Evolutionary conservation across 192 early-diverging fungal genomes (phyloP), one percentile per base, ranked within the genome.

Genomic region (Helicostylum pulchrum): DNA sequence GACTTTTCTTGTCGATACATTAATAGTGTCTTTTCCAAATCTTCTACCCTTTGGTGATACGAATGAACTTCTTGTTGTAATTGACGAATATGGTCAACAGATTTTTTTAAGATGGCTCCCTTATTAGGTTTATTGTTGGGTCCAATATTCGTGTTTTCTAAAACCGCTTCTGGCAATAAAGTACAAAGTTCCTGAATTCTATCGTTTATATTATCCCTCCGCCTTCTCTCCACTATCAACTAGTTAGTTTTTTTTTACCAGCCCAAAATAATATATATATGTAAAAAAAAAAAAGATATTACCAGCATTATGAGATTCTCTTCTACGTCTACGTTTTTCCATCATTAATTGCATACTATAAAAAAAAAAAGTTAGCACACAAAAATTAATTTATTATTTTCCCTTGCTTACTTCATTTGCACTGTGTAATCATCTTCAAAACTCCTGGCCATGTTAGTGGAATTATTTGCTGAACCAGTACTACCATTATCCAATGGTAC

Each of bases 191-290:
- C 96, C 70, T 89, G 92, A 66, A 99, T 99, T 71, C 93, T 93
- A 75, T 97, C 96, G 73, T 99, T 99, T 81, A 99, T 99, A 75
- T 96, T 94, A 72, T 99, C 96, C 43, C 95, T 85, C 36, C 96
- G 80, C 50, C 96, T 88, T 53, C 96, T 81, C 76, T 99, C 96
- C 30, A 99, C 96, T 81, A n/a, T n/a, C n/a, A n/a, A n/a, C n/a
- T n/a, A n/a, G n/a, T n/a, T n/a, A 63, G 31, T 39, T 20, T 47
- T n/a, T 45, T 1, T 17, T 17, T 26, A 39, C n/a, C 15, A 44
- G 47, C n/a, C 45, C 19, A 50, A 21, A 10, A 4, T 12, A 59
- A 20, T 47, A 67, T 10, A 66, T 7, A 32, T 20, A 47, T 10
- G 10, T n/a, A n/a, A n/a, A n/a, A n/a, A n/a, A n/a, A n/a, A n/a